Evolutionary conservation across 176 grass and related monocot species (phyloP).

Genomic region (Oryza punctata): DNA sequence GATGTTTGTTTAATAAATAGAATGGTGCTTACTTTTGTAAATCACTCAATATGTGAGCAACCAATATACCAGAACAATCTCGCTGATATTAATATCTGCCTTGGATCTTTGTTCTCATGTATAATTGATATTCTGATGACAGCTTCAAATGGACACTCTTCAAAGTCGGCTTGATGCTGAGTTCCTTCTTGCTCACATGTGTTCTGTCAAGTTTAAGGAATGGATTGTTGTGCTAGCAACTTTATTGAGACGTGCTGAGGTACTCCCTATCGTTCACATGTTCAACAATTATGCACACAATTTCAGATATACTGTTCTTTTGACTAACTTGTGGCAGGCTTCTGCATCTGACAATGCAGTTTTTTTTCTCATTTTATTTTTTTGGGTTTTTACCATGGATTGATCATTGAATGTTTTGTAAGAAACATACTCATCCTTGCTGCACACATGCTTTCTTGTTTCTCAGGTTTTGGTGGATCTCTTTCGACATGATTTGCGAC

Average conservation of each 20-base stretch:
- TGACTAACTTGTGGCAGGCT: not conserved
- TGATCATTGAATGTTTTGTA: slow-evolving; percentile 1
- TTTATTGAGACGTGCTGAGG: slow-evolving; percentile 86
- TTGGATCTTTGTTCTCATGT: slow-evolving; percentile 19
- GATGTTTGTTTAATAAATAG: slow-evolving; percentile 11
- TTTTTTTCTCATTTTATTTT: not conserved
- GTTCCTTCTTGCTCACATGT: slow-evolving; percentile 98
- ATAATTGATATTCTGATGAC: slow-evolving; percentile 28
- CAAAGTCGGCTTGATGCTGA: slow-evolving; percentile 97
- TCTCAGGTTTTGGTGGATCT: slow-evolving; percentile 93
- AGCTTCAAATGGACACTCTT: slow-evolving; percentile 96
- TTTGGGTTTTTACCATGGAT: not conserved
- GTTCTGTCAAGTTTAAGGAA: slow-evolving; percentile 99
- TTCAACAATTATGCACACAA: slow-evolving; percentile 1
- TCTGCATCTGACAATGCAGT: not conserved
- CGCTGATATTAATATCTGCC: not conserved
- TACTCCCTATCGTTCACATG: slow-evolving; percentile 38
- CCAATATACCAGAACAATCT: not conserved
- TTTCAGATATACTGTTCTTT: not conserved
- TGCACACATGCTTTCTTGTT: slow-evolving; percentile 25
- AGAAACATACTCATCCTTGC: slow-evolving; percentile 21
- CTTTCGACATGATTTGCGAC: slow-evolving; percentile 84
- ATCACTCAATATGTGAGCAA: slow-evolving; percentile 10
- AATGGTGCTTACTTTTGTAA: not conserved
- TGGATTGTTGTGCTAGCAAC: slow-evolving; percentile 97